Base-by-base conservation (phyloP, 208 protist species). In the Porcisia deanei region DNA sequence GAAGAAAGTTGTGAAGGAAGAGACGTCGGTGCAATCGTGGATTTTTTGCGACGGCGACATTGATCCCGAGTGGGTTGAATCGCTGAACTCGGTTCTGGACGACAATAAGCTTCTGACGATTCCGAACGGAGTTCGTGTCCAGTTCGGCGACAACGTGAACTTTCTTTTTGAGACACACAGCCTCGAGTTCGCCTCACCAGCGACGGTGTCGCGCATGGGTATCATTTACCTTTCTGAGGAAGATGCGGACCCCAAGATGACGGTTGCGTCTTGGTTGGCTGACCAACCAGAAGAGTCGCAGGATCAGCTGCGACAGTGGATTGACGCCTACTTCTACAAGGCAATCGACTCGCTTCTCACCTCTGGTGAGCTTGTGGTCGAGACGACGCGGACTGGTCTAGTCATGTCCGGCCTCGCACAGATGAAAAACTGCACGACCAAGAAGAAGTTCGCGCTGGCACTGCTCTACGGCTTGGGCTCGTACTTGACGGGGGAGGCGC, bases 51-150 rank as follows among this genome's bases (percentile, higher is more conserved):
- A 99, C 82, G 99, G 99, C 71, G 98, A 99, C 89, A 96, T 99
- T 70, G 99, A 99, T 77, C 98, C 99, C 1, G 98, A 99, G 83
- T 99, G 99, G 99, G 93, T 99, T 30, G 99, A 99, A 86, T 99
- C 98, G 30, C 89, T 99, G n/a, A 99, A 99, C 89, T 99, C 98
- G 49, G 98, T 99, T 41, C 88, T 99, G 22, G 99, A 99, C 82
- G 99, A 99, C 86, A 99, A 99, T 92, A 99, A 99, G 67, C 91
- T 99, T 34, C 88, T 99, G 16, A 99, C 98, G 10, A 98, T 99
- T 92, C 98, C 98, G 41, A 98, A 95, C 80, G 99, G 99, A 68
- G 99, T 99, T 64, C 93, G 98, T 41, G 98, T 99, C 64, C 97
- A 99, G 79, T 99, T 99, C 85, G 97, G 98, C 39, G 88, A 94